Evolutionary conservation across 139 green algal species (phyloP).

Genomic region (Chlamydomonas sp.): DNA sequence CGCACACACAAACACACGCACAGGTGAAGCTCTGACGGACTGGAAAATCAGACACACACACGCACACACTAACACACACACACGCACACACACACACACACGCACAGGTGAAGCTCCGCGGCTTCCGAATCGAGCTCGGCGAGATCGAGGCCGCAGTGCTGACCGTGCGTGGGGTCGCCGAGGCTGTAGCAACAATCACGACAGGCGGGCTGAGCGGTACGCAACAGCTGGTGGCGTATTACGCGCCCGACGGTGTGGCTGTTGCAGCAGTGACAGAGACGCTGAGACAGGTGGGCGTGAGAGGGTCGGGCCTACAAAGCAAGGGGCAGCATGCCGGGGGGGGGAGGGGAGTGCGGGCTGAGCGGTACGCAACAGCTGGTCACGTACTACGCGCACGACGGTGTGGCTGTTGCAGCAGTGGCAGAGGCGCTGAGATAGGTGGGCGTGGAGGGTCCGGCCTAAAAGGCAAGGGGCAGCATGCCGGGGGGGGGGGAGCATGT

Average conservation of each 20-base stretch:
- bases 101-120: conserved; percentile 51
- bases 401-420: not conserved
- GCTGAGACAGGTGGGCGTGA: too few relatives aligned
- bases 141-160: conserved; percentile 36
- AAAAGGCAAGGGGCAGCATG: too few relatives aligned
- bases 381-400: not conserved
- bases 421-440: not conserved
- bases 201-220: not conserved
- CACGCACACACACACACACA: too few relatives aligned
- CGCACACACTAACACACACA: too few relatives aligned
- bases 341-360: too few relatives aligned
- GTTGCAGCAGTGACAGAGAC: not conserved
- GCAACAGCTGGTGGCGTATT: not conserved
- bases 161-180: not conserved
- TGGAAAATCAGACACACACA: too few relatives aligned
- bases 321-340: too few relatives aligned
- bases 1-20: too few relatives aligned
- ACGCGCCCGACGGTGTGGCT: not conserved
- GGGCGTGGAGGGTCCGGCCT: too few relatives aligned
- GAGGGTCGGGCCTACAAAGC: too few relatives aligned
- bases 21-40: too few relatives aligned
- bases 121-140: conserved; percentile 48
- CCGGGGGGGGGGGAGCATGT: too few relatives aligned
- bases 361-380: not conserved
- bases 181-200: not conserved